These are phyloP conservation scores for Coelastrella sp. DNA, from an alignment of 139 green algal species.

Conservation along the genomic window DNA sequence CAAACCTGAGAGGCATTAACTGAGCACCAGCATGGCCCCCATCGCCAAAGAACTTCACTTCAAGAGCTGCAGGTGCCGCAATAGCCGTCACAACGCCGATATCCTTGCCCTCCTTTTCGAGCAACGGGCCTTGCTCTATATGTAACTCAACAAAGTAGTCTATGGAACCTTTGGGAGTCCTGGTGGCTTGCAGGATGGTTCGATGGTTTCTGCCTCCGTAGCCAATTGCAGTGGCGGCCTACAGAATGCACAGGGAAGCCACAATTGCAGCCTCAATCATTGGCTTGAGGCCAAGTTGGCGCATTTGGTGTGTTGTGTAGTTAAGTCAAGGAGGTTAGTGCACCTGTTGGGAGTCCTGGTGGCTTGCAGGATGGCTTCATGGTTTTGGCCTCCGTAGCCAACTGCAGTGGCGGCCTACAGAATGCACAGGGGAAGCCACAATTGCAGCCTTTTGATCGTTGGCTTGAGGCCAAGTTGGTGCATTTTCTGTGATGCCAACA, in stretches of 20 bases:
- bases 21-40: constrained; percentile 90
- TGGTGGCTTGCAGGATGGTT: constrained; percentile 57
- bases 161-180: constrained; percentile 51
- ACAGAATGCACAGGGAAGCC: background rate
- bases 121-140: constrained; percentile 92
- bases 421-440: no score
- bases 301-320: constrained; percentile 81
- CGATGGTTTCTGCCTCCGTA: constrained; percentile 57
- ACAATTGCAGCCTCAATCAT: no score
- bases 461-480: no score
- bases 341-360: constrained; percentile 45
- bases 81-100: constrained; percentile 97
- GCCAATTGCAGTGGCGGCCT: constrained; percentile 76
- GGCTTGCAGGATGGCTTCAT: constrained; percentile 59
- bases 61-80: constrained; percentile 89
- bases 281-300: no score
- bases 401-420: constrained; percentile 74
- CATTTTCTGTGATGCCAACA: constrained; percentile 48
- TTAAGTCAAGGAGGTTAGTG: constrained; percentile 91
- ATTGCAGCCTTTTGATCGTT: no score
- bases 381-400: constrained; percentile 59
- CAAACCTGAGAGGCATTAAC: constrained; percentile 81
- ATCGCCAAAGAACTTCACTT: constrained; percentile 82
- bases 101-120: constrained; percentile 61
- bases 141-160: constrained; percentile 97